Base-by-base conservation (phyloP, 257 asterid genomes). In the Nicotiana tomentosiformis region DNA sequence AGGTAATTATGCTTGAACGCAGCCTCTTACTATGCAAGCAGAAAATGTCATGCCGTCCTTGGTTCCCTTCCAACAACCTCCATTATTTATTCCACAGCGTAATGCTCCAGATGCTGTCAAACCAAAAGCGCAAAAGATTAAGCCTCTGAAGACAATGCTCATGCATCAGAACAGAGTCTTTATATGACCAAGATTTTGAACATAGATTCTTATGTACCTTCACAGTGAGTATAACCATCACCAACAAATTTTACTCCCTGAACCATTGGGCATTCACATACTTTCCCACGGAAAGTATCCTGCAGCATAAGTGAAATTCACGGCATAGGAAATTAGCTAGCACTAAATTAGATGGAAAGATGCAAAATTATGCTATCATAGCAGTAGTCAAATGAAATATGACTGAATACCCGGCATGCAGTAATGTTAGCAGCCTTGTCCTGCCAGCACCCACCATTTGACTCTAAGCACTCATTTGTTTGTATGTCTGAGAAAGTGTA, bases 401-500 rank as follows among this genome's bases (percentile, higher is more conserved):
- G 67, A 12, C 72, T 2, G 39, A 62, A 77, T 89, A 96, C 98
- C 97, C 87, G 90, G 98, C 99, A 96, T 35, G 98, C 99, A 77
- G 97, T 93, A 39, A 94, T 82, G 69, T 96, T 96, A 33, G 95
- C 85, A 85, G 90, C 83, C 82, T 84, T 90, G 84, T 96, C 98
- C 82, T 94, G 93, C 99, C 99, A 96, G 91, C 98, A 96, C 70
- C 99, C 99, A 4, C 99, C 99, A 82, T 96, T 94, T 90, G 93
- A 90, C 81, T 86, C 89, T 77, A 92, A 80, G 83, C 99, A 96
- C 86, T 96, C 98, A 58, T 94, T 94, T 85, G 99, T 96, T 89
- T 96, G 92, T 86, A 96, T 86, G 82, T 90, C 99, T 96, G 91
- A 66, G 77, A 78, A 23, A 84, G 20, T 80, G 62, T 51, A 80